Base-by-base conservation (phyloP, 163 green algal genomes). In the Botryococcus braunii region DNA sequence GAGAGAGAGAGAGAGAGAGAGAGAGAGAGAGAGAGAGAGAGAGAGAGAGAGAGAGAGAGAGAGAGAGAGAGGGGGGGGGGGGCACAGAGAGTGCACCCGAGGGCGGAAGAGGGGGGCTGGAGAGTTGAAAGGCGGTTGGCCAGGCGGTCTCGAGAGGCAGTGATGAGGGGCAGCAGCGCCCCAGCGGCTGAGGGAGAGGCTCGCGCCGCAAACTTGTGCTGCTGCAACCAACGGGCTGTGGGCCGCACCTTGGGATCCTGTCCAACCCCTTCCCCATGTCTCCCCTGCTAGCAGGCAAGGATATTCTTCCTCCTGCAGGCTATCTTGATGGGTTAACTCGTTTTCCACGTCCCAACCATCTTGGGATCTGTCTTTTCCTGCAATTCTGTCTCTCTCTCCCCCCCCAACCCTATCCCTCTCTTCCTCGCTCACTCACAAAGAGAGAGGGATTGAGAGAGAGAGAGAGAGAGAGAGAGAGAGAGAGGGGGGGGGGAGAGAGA, bases 121-220 rank as follows among this genome's bases (percentile, higher is more conserved):
- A 21, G 13, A 4, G 8, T 38, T 58, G n/a, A 3, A 58, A 11
- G 8, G 27, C 3, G 43, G 59, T 32, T 25, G n/a, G 71, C 65
- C 52, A 83, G 62, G 11, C 72, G 60, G 6, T 74, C 65, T 55
- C 57, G 48, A 0, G 72, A 75, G 1, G 37, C 56, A 6, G 52
- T 29, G 9, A 86, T 74, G 36, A 84, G 74, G 17, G 81, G 78
- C 70, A 71, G 41, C 52, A 85, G 68, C 35, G 60, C 48, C 11
- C 60, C 41, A 4, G 68, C 41, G 6, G 62, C 62, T 35, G 23
- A n/a, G 38, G 21, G 46, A 25, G 49, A 65, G 21, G 71, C 41
- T 0, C 35, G n/a, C 0, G 48, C 60, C 13, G 83, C 50, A 65
- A 96, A 95, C 56, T 87, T 85, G 77, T 96, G 90, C 74, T 92